Percentiles rank a stretch among this genome's conserved stretches.
Conservation (phyloP, 345 rosid species). For the Excoecaria agallocha region DNA sequence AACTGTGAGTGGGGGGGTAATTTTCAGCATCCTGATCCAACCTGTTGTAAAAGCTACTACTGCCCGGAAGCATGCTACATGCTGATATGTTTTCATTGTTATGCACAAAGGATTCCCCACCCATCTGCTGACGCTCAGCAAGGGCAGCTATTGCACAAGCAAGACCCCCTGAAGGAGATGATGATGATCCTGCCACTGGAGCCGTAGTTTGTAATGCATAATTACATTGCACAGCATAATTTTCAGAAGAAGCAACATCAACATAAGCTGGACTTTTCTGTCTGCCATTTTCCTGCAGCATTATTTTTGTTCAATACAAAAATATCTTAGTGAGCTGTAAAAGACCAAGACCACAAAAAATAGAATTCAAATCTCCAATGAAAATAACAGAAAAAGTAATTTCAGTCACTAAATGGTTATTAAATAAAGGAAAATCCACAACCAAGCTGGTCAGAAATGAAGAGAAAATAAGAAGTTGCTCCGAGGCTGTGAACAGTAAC, state of each 20-base stretch:
- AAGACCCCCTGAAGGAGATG: slow-evolving; percentile 81
- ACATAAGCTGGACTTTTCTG: slow-evolving; percentile 37
- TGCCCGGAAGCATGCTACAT: slow-evolving; percentile 45
- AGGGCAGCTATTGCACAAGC: slow-evolving; percentile 86
- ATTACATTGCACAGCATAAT: slow-evolving; percentile 42
- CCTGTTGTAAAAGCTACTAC: slow-evolving; percentile 47
- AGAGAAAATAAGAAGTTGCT: background rate
- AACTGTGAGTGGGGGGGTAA: slow-evolving; percentile 37
- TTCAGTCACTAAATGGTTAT: too few relatives aligned
- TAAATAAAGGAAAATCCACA: background rate
- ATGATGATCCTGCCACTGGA: slow-evolving; percentile 48
- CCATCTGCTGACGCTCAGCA: slow-evolving; percentile 76
- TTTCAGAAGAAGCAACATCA: slow-evolving; percentile 49
- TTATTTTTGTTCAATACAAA: slow-evolving; percentile 11
- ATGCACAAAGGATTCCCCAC: slow-evolving; percentile 52
- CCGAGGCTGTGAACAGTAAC: background rate
- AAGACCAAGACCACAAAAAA: background rate
- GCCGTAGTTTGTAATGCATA: slow-evolving; percentile 40
- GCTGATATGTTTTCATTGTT: slow-evolving; percentile 41
- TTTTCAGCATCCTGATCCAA: slow-evolving; percentile 42
- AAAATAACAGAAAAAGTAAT: background rate
- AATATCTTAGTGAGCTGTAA: background rate
- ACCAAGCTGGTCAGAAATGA: background rate
- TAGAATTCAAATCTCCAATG: background rate
- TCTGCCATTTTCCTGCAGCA: slow-evolving; percentile 61